phyloP scores from a whole-genome alignment of 129 eudicot species.

The Solidago caesia region DNA sequence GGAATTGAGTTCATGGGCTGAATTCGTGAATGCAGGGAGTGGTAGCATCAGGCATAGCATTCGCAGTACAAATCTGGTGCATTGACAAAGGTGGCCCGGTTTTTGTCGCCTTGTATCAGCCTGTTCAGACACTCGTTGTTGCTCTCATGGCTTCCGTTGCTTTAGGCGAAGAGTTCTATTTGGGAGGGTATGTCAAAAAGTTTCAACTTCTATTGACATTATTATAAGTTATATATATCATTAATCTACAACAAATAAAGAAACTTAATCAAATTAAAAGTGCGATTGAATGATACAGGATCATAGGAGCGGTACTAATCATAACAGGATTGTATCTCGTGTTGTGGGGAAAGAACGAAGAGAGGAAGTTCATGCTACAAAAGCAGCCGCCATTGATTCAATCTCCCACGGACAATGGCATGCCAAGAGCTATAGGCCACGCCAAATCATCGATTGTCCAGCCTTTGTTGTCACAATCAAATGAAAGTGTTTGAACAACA shows the following conservation, averaged over 20 bases:
- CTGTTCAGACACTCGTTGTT: slow-evolving; percentile 97
- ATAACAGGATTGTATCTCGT: slow-evolving; percentile 75
- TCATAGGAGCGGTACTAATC: slow-evolving; percentile 82
- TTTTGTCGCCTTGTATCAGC: slow-evolving; percentile 96
- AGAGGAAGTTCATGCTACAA: slow-evolving; percentile 47
- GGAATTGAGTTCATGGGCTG: neutral
- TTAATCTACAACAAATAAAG: neutral
- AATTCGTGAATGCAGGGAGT: slow-evolving; percentile 55
- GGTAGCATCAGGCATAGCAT: slow-evolving; percentile 98
- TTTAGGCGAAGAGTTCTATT: slow-evolving; percentile 86
- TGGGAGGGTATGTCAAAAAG: slow-evolving; percentile 73
- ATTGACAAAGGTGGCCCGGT: slow-evolving; percentile 98
- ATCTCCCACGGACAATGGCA: slow-evolving; percentile 43
- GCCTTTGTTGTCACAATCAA: slow-evolving; percentile 67
- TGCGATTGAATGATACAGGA: slow-evolving; percentile 40
- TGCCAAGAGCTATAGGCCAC: slow-evolving; percentile 35
- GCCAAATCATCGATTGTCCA: slow-evolving; percentile 69
- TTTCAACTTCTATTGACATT: neutral
- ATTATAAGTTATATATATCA: neutral
- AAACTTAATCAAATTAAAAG: neutral
- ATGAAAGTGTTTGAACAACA: slow-evolving; percentile 53
- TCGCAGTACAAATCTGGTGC: slow-evolving; percentile 99
- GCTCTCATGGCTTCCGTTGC: slow-evolving; percentile 89
- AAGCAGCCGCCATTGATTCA: slow-evolving; percentile 38
- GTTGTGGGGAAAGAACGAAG: slow-evolving; percentile 89